These are phyloP conservation scores for Nasturtium officinale DNA, from an alignment of 345 rosid species.

Conservation along the genomic window DNA sequence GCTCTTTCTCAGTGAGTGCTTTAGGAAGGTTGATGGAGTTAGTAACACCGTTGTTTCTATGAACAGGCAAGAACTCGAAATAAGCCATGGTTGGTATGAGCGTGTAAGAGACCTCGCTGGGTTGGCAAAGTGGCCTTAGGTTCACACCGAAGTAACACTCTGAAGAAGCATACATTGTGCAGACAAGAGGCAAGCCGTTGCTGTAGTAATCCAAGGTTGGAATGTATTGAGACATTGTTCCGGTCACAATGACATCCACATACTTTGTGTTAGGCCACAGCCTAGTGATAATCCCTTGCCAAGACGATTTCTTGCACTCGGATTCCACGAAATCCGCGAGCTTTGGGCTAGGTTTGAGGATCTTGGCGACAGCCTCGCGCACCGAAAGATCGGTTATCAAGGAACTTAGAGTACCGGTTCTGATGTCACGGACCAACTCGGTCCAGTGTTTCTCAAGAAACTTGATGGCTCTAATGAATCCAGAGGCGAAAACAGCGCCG, in stretches of 20 bases:
- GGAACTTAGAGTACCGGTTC: slow-evolving; percentile 56
- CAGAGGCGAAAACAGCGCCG: slow-evolving; percentile 87
- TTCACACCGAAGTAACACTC: slow-evolving; percentile 97
- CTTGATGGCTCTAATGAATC: slow-evolving; percentile 75
- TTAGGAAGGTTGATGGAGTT: slow-evolving; percentile 65
- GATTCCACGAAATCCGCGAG: slow-evolving; percentile 60
- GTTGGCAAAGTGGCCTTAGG: slow-evolving; percentile 77
- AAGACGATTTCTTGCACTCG: slow-evolving; percentile 58
- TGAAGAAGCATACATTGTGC: slow-evolving; percentile 98
- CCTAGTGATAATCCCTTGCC: slow-evolving; percentile 77
- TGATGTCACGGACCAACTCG: slow-evolving; percentile 53
- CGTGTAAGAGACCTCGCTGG: slow-evolving; percentile 89
- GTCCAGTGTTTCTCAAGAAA: slow-evolving; percentile 76
- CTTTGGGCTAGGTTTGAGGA: slow-evolving; percentile 65
- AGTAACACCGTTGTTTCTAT: slow-evolving; percentile 63
- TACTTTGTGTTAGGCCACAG: slow-evolving; percentile 81
- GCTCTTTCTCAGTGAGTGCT: slow-evolving; percentile 77
- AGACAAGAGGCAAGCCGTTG: slow-evolving; percentile 84
- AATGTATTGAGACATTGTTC: slow-evolving; percentile 97
- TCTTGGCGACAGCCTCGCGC: slow-evolving; percentile 56
- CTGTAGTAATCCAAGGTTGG: slow-evolving; percentile 92
- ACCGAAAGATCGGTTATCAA: slow-evolving; percentile 63
- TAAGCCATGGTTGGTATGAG: slow-evolving; percentile 94
- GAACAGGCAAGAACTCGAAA: slow-evolving; percentile 87
- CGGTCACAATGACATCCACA: slow-evolving; percentile 98